Conservation (phyloP, 2,329 filamentous ascomycete genomes). For the Talaromyces sp. region DNA sequence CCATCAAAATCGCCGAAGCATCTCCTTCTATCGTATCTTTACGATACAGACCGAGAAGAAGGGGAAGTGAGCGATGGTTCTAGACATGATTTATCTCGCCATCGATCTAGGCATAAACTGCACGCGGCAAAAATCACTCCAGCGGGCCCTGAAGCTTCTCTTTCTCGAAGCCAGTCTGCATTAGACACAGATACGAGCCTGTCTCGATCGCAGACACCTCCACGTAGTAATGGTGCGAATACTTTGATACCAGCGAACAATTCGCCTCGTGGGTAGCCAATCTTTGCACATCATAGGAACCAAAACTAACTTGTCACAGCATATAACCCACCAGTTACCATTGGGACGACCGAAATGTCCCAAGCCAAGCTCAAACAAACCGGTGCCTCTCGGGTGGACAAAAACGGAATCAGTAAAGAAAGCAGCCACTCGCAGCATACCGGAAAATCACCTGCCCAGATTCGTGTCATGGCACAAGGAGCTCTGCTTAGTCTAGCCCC, state of each 20-base stretch:
- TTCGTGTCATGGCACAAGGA: slow-evolving; percentile 57
- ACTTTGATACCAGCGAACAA: not conserved
- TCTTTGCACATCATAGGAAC: not conserved
- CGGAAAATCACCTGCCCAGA: slow-evolving; percentile 37
- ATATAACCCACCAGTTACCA: slow-evolving; percentile 36
- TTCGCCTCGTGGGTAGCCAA: not conserved
- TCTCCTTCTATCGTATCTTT: slow-evolving; percentile 23
- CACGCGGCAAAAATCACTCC: not conserved
- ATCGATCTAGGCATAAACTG: not conserved
- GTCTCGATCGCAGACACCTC: not conserved
- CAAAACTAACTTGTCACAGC: slow-evolving; percentile 25
- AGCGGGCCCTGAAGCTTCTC: not conserved
- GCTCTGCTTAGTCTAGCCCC: slow-evolving; percentile 63
- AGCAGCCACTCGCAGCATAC: not conserved
- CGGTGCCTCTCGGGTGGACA: not conserved
- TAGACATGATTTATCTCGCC: slow-evolving; percentile 41
- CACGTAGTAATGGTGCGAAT: not conserved
- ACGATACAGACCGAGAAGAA: slow-evolving; percentile 61
- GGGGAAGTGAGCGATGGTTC: slow-evolving; percentile 74
- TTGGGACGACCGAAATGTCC: slow-evolving; percentile 25
- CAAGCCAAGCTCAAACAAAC: not conserved
- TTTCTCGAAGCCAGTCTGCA: not conserved
- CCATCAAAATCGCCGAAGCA: slow-evolving; percentile 19
- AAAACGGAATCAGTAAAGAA: not conserved
- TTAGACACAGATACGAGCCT: not conserved